Conservation (phyloP, 352 stramenopile species). For the Pythium aphanidermatum region DNA sequence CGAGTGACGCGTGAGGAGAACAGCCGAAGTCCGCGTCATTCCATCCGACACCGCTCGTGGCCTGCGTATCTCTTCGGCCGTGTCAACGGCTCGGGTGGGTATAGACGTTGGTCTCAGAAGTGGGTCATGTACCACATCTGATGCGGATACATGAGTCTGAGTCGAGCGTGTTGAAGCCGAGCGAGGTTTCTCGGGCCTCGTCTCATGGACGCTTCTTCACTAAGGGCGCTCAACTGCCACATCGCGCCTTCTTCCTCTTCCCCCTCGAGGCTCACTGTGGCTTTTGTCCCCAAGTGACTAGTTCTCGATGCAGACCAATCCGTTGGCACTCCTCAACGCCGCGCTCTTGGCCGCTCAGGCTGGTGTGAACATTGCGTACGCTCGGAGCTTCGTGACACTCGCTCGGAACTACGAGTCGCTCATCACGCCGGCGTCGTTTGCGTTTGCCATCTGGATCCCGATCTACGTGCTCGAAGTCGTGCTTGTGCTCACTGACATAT, state of each 20-base stretch:
- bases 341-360: slow-evolving; percentile 53
- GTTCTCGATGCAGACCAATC: slow-evolving; percentile 49
- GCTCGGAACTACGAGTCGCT: slow-evolving; percentile 62
- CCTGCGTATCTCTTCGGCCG: slow-evolving; percentile 22
- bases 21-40: slow-evolving; percentile 12
- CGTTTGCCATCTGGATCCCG: slow-evolving; percentile 56
- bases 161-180: too few species aligned
- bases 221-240: too few species aligned
- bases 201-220: too few species aligned
- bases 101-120: too few species aligned
- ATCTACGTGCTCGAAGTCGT: slow-evolving; percentile 62
- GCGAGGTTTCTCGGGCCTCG: too few species aligned
- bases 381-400: slow-evolving; percentile 40
- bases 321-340: slow-evolving; percentile 52
- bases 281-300: too few species aligned
- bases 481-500: slow-evolving; percentile 56
- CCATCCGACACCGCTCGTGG: neutral
- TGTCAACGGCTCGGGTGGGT: too few species aligned
- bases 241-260: too few species aligned
- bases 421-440: slow-evolving; percentile 60
- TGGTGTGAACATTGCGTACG: slow-evolving; percentile 62
- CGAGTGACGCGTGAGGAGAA: too few species aligned
- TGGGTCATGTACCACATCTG: slow-evolving; percentile 9
- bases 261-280: too few species aligned
- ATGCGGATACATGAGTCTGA: neutral